Base-by-base conservation (phyloP, 345 rosid genomes). In the Erucastrum elatum region DNA sequence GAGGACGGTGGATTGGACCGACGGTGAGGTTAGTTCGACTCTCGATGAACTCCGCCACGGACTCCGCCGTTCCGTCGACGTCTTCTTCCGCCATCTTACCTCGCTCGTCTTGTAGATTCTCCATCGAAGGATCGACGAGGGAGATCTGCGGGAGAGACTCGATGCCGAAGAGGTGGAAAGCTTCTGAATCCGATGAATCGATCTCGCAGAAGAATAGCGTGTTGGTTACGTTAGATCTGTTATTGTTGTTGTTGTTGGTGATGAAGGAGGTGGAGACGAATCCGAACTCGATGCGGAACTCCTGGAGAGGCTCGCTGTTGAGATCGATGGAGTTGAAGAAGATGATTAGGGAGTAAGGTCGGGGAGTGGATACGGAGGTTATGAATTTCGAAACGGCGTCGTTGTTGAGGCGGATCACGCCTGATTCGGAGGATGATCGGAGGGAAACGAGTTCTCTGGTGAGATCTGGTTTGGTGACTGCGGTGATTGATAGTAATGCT, bases 191-290 rank as follows among this genome's bases (percentile, higher is more conserved):
- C 17, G 80, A 67, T 79, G 89, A 87, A 35, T 92, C 95, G 78
- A 94, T 82, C 21, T 88, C 90, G 78, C 93, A 88, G 89, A 94
- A 90, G 92, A 94, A 94, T 74, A 94, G 89, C 71, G 84, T 88
- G 49, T 41, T 5, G 16, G 33, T 25, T 27, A 12, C 59, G 41
- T 68, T 7, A 5, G 78, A 21, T 75, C 67, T 70, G 27, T 89
- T n/a, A 55, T 90, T 64, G 10, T 76, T 80, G 84, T 90, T 87
- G 87, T 89, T 88, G 87, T 89, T 92, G 82, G 90, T 16, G 86
- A 81, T 66, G 87, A 88, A 94, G 13, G 98, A 88, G 56, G 94
- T 31, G 49, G 97, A 82, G 79, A 94, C 72, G 80, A 94, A 68
- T 39, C 82, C 76, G 90, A 90, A 89, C 49, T 92, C 97, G 56